Percentiles rank a stretch among this genome's conserved stretches.
Conservation (phyloP, 768 basidiomycete species). For the Lentinus tigrinus region DNA sequence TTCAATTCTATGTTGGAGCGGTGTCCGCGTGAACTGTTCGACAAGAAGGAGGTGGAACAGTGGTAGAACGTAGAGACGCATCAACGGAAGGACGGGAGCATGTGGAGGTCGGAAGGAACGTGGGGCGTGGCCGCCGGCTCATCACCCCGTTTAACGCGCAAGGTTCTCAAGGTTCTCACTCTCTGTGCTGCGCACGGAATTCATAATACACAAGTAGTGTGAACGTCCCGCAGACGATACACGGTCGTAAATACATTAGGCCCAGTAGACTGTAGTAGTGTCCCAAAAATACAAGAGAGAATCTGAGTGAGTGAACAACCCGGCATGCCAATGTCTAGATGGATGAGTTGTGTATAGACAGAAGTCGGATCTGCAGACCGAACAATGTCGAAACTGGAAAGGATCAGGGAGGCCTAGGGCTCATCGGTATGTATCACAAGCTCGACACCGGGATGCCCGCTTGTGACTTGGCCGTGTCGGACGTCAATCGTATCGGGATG, state of each 20-base stretch:
- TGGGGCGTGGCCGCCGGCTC: constrained; percentile 6
- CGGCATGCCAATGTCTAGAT: too few relatives aligned
- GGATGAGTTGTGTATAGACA: too few relatives aligned
- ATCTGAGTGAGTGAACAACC: too few relatives aligned
- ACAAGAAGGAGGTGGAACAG: background rate
- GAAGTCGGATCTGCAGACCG: too few relatives aligned
- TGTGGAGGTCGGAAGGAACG: constrained; percentile 11
- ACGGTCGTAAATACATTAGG: background rate
- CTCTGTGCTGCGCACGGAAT: background rate
- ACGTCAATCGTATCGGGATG: constrained; percentile 25
- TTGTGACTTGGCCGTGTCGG: constrained; percentile 20
- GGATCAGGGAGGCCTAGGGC: too few relatives aligned
- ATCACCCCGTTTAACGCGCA: constrained; percentile 1
- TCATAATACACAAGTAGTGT: background rate
- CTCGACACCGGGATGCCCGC: constrained; percentile 8
- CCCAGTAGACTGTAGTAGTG: background rate
- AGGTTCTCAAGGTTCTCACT: too few relatives aligned
- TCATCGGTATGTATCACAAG: background rate
- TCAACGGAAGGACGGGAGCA: constrained; percentile 7
- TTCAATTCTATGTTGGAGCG: background rate
- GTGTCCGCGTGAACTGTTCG: background rate
- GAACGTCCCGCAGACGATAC: background rate
- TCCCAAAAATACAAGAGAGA: background rate
- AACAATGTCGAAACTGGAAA: too few relatives aligned
- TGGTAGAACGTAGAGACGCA: background rate